phyloP scores from a whole-genome alignment of 306 rosid species.

The Biancaea sappan region DNA sequence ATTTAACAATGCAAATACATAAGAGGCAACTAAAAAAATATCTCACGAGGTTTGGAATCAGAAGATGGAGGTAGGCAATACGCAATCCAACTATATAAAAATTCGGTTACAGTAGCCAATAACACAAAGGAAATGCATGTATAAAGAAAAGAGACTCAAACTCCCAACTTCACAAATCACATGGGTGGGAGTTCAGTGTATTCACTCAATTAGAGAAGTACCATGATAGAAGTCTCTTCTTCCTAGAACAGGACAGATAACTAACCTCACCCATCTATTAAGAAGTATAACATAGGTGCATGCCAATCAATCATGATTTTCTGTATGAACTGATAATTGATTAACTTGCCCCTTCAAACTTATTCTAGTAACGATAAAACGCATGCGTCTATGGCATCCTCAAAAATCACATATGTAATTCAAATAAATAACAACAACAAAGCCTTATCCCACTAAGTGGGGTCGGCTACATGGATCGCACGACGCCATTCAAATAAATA shows the following conservation, averaged over 20 bases:
- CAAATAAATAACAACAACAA: not conserved
- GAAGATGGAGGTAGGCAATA: slow-evolving; percentile 3
- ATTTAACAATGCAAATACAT: slow-evolving; percentile 6
- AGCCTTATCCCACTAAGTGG: no score
- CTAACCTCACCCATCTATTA: not conserved
- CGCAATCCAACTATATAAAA: not conserved
- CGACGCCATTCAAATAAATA: not conserved
- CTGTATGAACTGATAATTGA: not conserved
- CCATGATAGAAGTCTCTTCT: not conserved
- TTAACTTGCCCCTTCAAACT: not conserved
- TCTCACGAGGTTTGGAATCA: not conserved
- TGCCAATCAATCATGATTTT: slow-evolving; percentile 4
- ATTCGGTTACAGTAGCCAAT: not conserved
- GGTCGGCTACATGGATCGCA: no score
- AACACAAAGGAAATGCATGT: not conserved
- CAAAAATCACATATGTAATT: not conserved
- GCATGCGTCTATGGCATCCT: not conserved
- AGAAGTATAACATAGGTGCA: not conserved
- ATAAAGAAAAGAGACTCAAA: slow-evolving; percentile 5
- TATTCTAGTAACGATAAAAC: not conserved
- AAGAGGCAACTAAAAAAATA: not conserved
- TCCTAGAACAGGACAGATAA: not conserved
- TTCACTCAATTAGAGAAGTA: not conserved
- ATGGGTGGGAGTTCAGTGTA: not conserved
- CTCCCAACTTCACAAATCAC: not conserved